phyloP scores from a whole-genome alignment of 306 rosid species.

The Rosa chinensis region DNA sequence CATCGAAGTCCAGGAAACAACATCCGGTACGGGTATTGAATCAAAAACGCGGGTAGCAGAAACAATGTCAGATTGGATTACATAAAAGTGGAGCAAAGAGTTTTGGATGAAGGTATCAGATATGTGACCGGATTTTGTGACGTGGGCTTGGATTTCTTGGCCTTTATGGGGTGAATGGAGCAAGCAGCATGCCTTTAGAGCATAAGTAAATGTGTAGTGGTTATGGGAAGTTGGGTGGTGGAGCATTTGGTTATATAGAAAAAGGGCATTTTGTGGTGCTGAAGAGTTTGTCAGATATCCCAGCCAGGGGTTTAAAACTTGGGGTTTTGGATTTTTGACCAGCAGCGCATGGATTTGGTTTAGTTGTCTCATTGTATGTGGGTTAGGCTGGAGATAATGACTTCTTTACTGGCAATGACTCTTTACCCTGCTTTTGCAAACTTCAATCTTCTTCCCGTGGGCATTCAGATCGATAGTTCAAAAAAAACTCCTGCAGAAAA shows the following conservation, averaged over 20 bases:
- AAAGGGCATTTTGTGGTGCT: conserved; percentile 47
- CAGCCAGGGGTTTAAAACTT: conserved; percentile 44
- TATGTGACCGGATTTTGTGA: conserved; percentile 58
- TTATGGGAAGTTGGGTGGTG: conserved; percentile 51
- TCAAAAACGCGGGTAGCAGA: conserved; percentile 52
- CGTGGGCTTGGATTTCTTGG: conserved; percentile 63
- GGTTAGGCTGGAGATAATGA: conserved; percentile 1
- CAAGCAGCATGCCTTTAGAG: conserved; percentile 54
- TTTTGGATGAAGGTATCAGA: conserved; percentile 64
- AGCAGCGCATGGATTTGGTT: conserved; percentile 47
- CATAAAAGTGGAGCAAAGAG: conserved; percentile 62
- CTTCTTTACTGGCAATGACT: background rate
- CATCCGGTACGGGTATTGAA: conserved; percentile 49
- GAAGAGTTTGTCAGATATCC: conserved; percentile 41
- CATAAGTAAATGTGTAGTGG: conserved; percentile 72
- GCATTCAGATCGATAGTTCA: conserved; percentile 81
- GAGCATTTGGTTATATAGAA: conserved; percentile 72
- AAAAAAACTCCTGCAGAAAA: conserved; percentile 77
- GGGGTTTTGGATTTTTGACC: conserved; percentile 54
- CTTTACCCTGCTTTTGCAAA: conserved; percentile 49
- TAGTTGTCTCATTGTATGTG: conserved; percentile 24
- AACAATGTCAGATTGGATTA: conserved; percentile 35
- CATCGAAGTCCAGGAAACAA: conserved; percentile 77
- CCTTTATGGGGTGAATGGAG: conserved; percentile 50
- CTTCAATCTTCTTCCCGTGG: conserved; percentile 92